Base-by-base conservation (phyloP, 306 rosid species). In the Aeschynomene evenia region DNA sequence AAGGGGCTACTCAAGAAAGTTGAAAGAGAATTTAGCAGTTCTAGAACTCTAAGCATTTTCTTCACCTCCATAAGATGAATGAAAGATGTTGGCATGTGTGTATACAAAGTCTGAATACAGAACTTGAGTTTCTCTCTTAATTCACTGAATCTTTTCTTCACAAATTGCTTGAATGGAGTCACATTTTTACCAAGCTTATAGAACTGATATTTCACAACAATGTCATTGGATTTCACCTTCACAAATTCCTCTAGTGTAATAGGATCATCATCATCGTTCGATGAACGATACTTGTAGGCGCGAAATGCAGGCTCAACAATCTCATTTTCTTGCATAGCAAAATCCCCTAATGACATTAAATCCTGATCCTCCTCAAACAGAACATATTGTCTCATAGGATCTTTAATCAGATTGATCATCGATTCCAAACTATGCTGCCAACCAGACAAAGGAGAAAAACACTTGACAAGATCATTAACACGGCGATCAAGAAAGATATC, bases 1-100 rank as follows among this genome's bases (percentile, higher is more conserved):
- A 20, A 28, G 0, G 57, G 37, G 3, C 0, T 55, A 6, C 0
- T 2, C 68, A 79, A 39, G 6, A 66, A 67, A 3, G 6, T 34
- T 60, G 33, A 53, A 29, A 81, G 52, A 16, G 60, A 37, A 4
- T 7, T n/a, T 0, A 81, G 18, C 34, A 60, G 70, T 9, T 53
- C 58, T 5, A 65, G 37, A 52, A 42, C 68, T 45, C 2, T 3
- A 26, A 63, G 9, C 76, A 80, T 80, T 3, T 11, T 33, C 53
- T 19, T 28, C 51, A 43, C 85, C 0, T 11, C 68, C 51, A 34
- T 54, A 2, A 73, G 29, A 7, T 82, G 74, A 39, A 86, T 65
- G 33, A 63, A 28, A 33, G 82, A 71, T 11, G 81, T 82, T 4
- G 89, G 95, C 13, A 88, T 11, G 37, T 86, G 89, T 0, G 83